These are phyloP conservation scores for Thecaphora frezii DNA, from an alignment of 1,284 basidiomycete genomes.

Conservation along the genomic window DNA sequence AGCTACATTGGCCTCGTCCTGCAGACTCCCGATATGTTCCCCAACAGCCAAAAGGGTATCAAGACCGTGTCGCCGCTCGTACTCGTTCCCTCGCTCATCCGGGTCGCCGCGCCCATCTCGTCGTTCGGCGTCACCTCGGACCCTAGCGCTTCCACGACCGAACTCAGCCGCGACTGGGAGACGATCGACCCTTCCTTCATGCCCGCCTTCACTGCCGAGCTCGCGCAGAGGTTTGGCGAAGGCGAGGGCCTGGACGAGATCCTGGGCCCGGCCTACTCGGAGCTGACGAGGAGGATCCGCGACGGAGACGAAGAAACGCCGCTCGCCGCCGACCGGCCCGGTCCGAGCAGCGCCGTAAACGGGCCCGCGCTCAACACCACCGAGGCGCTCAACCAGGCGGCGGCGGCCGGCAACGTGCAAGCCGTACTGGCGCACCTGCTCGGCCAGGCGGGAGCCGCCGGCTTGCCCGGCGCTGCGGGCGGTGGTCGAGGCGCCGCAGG, in stretches of 20 bases:
- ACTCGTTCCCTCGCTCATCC: conserved; percentile 63
- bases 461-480: conserved; percentile 20
- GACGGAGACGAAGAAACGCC: conserved; percentile 26
- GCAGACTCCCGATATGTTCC: conserved; percentile 89
- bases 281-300: conserved; percentile 45
- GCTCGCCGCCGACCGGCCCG: background rate
- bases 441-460: conserved; percentile 17
- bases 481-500: conserved; percentile 3
- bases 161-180: conserved; percentile 37
- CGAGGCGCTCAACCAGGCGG: conserved; percentile 27
- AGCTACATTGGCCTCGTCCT: conserved; percentile 87
- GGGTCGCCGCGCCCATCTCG: conserved; percentile 58
- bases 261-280: conserved; percentile 60
- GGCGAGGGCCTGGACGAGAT: conserved; percentile 61
- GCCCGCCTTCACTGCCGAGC: conserved; percentile 62
- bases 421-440: conserved; percentile 48
- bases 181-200: conserved; percentile 60
- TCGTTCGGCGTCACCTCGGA: conserved; percentile 22
- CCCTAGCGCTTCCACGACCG: conserved; percentile 6
- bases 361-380: conserved; percentile 10
- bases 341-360: conserved; percentile 3
- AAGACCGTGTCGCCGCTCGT: conserved; percentile 63
- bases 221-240: conserved; percentile 60
- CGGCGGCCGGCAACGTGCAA: conserved; percentile 41
- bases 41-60: conserved; percentile 58